Evolutionary conservation across 1,284 basidiomycete species (phyloP), one percentile per base, ranked within the genome.

Genomic region (Pseudozyma hubeiensis): DNA sequence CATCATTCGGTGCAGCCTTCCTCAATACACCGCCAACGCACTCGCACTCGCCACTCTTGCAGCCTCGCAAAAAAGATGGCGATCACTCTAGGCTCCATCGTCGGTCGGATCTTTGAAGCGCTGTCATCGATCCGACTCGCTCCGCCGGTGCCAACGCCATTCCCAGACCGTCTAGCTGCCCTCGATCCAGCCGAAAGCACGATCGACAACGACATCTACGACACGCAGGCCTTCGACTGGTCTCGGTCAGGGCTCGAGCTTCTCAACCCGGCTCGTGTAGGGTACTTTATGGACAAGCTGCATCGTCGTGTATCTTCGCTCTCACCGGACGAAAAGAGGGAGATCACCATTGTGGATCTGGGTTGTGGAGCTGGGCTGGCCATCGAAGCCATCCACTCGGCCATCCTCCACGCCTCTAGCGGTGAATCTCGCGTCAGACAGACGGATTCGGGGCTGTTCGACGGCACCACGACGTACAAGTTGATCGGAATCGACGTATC

Each of bases 91-190:
- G 44, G 33, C 49, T 46, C 37, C 17, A n/a, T 69, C 2, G 24
- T 61, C 7, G 53, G 43, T 3, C 40, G 30, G 34, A 41, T 55
- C 59, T 78, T 71, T 48, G 35, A 10, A 34, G 62, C 51, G 29
- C 73, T 67, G 34, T 56, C 34, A 61, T 58, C 14, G 56, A 61
- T 54, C 53, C 63, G 48, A 35, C 70, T 59, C 41, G 79, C 19
- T 4, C 68, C 51, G 13, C 14, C 37, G 33, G 58, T 84, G 5
- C 78, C 77, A 16, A 55, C 67, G n/a, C 71, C 79, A 5, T 69
- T 74, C n/a, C 52, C 66, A 4, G 77, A 81, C 49, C 65, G 84
- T 7, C 67, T 85, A 8, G 78, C 77, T 24, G 67, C 64, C 34
- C 79, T 85, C 17, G 80, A 79, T 9, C 80, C 78, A 8, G 66